phyloP scores from a whole-genome alignment of 371 early-diverging fungal genomes.

The Mortierella sp. region DNA sequence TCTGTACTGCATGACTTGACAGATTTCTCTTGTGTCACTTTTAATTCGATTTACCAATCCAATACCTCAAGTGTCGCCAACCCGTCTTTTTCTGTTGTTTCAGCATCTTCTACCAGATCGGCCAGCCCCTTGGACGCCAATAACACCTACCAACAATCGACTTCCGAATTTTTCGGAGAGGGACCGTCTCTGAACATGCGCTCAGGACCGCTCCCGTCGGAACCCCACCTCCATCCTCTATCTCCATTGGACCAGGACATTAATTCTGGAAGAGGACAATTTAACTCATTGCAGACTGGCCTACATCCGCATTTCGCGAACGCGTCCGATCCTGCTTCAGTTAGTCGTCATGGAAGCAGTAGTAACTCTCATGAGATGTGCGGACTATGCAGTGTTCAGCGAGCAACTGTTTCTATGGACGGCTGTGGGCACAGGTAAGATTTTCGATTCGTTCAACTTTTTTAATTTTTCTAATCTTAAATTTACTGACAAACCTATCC shows the following conservation, averaged over 20 bases:
- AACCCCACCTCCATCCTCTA: slow-evolving; percentile 7
- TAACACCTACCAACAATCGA: neutral
- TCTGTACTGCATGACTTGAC: slow-evolving; percentile 26
- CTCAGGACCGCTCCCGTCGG: neutral
- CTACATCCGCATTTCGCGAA: slow-evolving; percentile 13
- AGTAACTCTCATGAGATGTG: slow-evolving; percentile 11
- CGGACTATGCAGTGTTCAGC: slow-evolving; percentile 39
- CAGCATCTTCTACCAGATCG: neutral
- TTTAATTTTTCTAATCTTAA: neutral
- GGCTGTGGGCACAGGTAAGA: slow-evolving; percentile 46
- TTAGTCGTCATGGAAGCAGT: neutral
- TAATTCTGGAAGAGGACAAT: neutral
- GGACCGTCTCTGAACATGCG: neutral
- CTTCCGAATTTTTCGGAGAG: neutral
- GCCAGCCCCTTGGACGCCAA: neutral
- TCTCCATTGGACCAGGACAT: slow-evolving; percentile 2
- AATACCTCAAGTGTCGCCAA: neutral
- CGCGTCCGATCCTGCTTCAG: neutral
- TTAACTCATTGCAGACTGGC: neutral
- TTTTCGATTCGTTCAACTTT: neutral
- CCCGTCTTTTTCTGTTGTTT: neutral
- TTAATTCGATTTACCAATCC: slow-evolving; percentile 8
- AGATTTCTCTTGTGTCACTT: neutral
- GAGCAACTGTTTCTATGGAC: slow-evolving; percentile 20
- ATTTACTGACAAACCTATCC: neutral